Percentiles rank a stretch among this genome's conserved stretches.
These are phyloP conservation scores for Candida namnaoensis DNA, from an alignment of 805 yeast species.

Conservation along the genomic window DNA sequence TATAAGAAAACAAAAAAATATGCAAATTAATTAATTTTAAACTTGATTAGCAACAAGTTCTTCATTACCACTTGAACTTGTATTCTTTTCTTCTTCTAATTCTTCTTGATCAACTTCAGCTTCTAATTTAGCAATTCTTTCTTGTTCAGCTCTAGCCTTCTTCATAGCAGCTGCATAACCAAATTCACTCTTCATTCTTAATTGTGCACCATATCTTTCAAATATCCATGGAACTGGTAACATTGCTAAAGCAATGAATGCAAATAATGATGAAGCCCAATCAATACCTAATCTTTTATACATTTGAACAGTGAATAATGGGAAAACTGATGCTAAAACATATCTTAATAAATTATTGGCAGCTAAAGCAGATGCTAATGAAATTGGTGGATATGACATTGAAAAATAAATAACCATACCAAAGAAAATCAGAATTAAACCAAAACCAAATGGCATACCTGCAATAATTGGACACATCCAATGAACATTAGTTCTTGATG, in stretches of 20 bases:
- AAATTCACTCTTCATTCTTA: constrained; percentile 49
- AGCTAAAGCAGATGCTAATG: constrained; percentile 82
- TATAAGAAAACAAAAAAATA: too few species aligned
- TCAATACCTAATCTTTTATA: constrained; percentile 57
- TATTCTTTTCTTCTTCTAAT: neutral
- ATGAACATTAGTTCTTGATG: constrained; percentile 49
- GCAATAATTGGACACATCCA: constrained; percentile 75
- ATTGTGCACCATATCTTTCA: constrained; percentile 43
- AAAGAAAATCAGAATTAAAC: constrained; percentile 64
- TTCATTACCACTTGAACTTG: neutral
- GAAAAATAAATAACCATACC: constrained; percentile 61
- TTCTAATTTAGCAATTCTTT: constrained; percentile 7
- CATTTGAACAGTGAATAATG: constrained; percentile 83
- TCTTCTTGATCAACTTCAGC: constrained; percentile 7
- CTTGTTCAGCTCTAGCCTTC: constrained; percentile 26
- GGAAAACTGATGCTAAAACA: constrained; percentile 69
- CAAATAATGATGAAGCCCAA: constrained; percentile 73
- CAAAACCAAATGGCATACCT: constrained; percentile 75
- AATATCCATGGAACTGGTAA: constrained; percentile 72
- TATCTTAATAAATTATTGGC: constrained; percentile 81
- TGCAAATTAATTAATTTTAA: too few species aligned
- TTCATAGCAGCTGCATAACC: constrained; percentile 48
- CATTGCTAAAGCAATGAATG: constrained; percentile 57
- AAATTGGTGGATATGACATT: constrained; percentile 63
- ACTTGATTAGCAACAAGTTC: neutral